phyloP scores from a whole-genome alignment of 148 eudicot species.

The Vaccinium corymbosum region DNA sequence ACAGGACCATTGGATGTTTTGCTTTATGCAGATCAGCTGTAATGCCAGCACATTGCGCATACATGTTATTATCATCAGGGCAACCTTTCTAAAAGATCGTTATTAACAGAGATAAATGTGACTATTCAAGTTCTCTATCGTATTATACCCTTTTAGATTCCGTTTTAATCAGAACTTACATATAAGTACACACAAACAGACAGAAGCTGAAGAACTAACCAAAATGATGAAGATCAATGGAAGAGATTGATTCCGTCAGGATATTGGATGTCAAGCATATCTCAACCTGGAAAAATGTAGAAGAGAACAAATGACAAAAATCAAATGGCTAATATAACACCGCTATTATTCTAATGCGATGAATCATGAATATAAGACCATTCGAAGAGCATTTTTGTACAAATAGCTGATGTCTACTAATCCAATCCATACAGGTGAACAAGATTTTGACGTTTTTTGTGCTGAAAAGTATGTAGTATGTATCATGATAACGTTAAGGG shows the following conservation, averaged over 20 bases:
- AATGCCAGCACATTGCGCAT: not conserved
- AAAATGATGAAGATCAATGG: conserved; percentile 88
- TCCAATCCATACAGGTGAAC: not conserved
- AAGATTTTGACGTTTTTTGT: too few species aligned
- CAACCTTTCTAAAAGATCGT: not conserved
- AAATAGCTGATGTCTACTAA: not conserved
- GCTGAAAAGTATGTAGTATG: not conserved
- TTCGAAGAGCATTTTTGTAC: not conserved
- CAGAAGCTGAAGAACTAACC: conserved; percentile 41
- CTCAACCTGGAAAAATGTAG: conserved; percentile 69
- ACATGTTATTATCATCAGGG: not conserved
- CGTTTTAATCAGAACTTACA: not conserved
- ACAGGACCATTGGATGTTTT: conserved; percentile 69
- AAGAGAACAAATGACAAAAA: not conserved
- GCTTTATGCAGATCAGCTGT: conserved; percentile 66
- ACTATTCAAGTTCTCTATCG: not conserved
- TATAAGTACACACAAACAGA: not conserved
- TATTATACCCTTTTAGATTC: not conserved
- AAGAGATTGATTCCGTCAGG: conserved; percentile 67
- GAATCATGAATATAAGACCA: not conserved
- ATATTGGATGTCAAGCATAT: conserved; percentile 97
- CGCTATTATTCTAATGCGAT: not conserved
- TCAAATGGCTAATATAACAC: not conserved
- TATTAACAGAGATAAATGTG: not conserved
- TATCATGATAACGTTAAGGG: not conserved